Evolutionary conservation across 164 flowering plant genomes (phyloP).

Genomic region (Echeveria elegans): DNA sequence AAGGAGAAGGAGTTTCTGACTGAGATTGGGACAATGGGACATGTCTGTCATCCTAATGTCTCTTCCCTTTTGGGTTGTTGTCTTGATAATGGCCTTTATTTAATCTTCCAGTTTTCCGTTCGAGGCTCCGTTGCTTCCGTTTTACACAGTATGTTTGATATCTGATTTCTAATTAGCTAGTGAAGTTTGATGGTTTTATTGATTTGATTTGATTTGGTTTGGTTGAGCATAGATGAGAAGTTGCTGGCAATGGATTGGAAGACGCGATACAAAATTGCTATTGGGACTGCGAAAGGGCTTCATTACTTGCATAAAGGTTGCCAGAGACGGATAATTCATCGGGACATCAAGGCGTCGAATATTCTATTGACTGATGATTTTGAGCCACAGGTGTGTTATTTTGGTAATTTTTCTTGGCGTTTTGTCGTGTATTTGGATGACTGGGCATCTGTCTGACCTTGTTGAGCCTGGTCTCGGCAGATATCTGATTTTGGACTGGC

Average conservation of each 20-base stretch:
- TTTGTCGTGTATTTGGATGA: neutral
- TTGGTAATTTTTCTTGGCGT: neutral
- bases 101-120: conserved; percentile 73
- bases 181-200: neutral
- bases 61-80: conserved; percentile 77
- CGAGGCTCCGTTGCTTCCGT: conserved; percentile 85
- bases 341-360: conserved; percentile 86
- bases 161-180: neutral
- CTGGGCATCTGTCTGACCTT: neutral
- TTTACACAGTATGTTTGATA: conserved; percentile 63
- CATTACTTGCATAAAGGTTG: conserved; percentile 81
- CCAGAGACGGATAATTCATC: conserved; percentile 82
- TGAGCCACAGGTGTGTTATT: conserved; percentile 58
- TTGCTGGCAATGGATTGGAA: conserved; percentile 60
- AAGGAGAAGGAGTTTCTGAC: conserved; percentile 61
- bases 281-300: conserved; percentile 70
- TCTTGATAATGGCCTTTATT: conserved; percentile 77
- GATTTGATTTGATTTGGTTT: neutral
- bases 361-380: conserved; percentile 63
- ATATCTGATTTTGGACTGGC: conserved; percentile 95
- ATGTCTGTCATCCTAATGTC: conserved; percentile 79
- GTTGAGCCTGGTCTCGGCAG: conserved; percentile 19
- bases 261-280: conserved; percentile 56
- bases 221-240: conserved; percentile 50
- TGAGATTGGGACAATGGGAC: conserved; percentile 76